phyloP scores from a whole-genome alignment of 2,329 filamentous ascomycete genomes.

The Blastomyces emzantsi region DNA sequence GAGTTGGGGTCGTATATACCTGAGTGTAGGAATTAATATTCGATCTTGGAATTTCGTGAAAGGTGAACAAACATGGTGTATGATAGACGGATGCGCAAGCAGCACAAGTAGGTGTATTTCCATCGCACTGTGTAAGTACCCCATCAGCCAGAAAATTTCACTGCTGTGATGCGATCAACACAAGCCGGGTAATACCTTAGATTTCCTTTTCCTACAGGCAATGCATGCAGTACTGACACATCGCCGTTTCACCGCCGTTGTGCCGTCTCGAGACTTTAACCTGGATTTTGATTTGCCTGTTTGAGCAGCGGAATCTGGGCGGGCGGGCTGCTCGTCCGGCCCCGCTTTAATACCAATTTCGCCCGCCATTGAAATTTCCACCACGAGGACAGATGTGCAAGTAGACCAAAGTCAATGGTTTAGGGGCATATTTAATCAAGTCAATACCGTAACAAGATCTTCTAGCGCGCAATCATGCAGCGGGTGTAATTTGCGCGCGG shows the following conservation, averaged over 20 bases:
- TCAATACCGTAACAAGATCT: neutral
- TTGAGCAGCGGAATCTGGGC: neutral
- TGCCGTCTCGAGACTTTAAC: conserved; percentile 21
- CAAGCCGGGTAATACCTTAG: conserved; percentile 44
- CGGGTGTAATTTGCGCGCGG: neutral
- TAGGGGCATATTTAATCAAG: neutral
- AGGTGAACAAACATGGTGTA: conserved; percentile 29
- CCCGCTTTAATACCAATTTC: neutral
- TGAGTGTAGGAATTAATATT: conserved; percentile 14
- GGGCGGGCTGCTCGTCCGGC: neutral
- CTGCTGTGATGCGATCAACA: neutral
- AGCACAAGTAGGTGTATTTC: conserved; percentile 80
- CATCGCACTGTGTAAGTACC: conserved; percentile 57
- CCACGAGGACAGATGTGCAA: neutral
- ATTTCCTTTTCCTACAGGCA: conserved; percentile 68
- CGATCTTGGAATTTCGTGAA: neutral
- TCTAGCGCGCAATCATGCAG: neutral
- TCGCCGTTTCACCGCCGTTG: conserved; percentile 50
- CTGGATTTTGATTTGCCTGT: conserved; percentile 24
- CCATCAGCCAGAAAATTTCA: conserved; percentile 3
- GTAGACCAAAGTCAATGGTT: neutral
- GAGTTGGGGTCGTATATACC: conserved; percentile 95
- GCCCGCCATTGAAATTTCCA: conserved; percentile 1
- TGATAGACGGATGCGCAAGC: conserved; percentile 90
- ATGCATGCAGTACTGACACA: conserved; percentile 81